Evolutionary conservation across 176 grass and related monocot genomes (phyloP).

Genomic region (Carex scoparia): DNA sequence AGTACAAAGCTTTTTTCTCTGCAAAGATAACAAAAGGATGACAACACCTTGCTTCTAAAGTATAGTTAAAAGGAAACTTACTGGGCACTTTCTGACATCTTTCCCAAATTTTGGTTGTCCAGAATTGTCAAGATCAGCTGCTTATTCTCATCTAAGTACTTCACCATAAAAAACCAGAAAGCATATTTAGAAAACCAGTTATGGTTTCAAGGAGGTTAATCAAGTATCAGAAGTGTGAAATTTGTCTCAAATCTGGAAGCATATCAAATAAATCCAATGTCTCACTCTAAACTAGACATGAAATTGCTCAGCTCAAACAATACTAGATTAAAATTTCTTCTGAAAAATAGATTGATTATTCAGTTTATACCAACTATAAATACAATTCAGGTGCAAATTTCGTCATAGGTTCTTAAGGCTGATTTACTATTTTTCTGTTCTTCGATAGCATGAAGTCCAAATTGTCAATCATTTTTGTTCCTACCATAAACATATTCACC

Average conservation of each 20-base stretch:
- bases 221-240: background rate
- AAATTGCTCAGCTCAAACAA: background rate
- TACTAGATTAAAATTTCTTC: background rate
- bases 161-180: slow-evolving; percentile 29
- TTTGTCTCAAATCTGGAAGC: background rate
- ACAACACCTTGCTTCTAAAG: background rate
- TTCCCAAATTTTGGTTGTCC: slow-evolving; percentile 89
- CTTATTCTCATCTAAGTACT: slow-evolving; percentile 98
- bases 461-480: background rate
- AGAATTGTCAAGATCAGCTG: slow-evolving; percentile 95
- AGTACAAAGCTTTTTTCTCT: background rate
- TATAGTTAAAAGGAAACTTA: slow-evolving; percentile 35
- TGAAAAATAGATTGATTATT: background rate
- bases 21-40: background rate
- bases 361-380: background rate
- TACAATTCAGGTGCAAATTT: background rate
- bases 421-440: background rate
- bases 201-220: background rate
- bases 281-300: background rate
- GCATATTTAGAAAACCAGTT: slow-evolving; percentile 10
- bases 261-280: background rate
- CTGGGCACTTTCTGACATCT: slow-evolving; percentile 92
- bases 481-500: background rate
- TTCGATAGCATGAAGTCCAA: background rate
- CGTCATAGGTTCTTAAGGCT: background rate